These are phyloP conservation scores for Diplodia seriata DNA, from an alignment of 2,329 filamentous ascomycete species.

Conservation along the genomic window DNA sequence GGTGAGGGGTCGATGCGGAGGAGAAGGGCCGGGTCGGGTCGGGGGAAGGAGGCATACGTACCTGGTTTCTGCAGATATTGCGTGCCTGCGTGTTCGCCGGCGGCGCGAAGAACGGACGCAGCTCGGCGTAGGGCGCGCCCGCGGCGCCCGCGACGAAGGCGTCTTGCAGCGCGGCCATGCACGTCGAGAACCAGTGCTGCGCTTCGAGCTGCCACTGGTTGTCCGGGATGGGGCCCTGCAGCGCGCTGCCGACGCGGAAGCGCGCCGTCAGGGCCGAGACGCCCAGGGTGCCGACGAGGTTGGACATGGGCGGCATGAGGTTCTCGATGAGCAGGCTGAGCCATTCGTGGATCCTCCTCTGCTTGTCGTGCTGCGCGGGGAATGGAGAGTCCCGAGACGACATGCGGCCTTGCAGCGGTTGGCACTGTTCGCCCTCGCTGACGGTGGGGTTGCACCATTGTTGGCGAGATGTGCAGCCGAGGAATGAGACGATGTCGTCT, in stretches of 20 bases:
- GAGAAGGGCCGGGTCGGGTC: too few species aligned
- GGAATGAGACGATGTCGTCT: background rate
- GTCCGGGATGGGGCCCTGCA: conserved; percentile 26
- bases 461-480: background rate
- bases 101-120: background rate
- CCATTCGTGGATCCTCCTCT: background rate
- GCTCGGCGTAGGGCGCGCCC: conserved; percentile 3
- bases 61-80: conserved; percentile 32
- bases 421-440: background rate
- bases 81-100: background rate
- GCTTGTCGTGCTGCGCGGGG: background rate
- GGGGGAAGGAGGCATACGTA: background rate
- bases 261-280: conserved; percentile 21
- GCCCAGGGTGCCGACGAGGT: background rate
- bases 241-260: background rate
- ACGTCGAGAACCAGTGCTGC: conserved; percentile 30
- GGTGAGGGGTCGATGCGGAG: too few species aligned
- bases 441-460: background rate
- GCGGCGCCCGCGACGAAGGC: conserved; percentile 29
- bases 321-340: conserved; percentile 13
- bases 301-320: background rate
- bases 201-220: conserved; percentile 36
- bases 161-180: conserved; percentile 32
- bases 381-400: accelerated
- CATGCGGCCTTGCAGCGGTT: background rate